phyloP scores from a whole-genome alignment of 2,329 filamentous ascomycete genomes.

The Bipolaris oryzae region DNA sequence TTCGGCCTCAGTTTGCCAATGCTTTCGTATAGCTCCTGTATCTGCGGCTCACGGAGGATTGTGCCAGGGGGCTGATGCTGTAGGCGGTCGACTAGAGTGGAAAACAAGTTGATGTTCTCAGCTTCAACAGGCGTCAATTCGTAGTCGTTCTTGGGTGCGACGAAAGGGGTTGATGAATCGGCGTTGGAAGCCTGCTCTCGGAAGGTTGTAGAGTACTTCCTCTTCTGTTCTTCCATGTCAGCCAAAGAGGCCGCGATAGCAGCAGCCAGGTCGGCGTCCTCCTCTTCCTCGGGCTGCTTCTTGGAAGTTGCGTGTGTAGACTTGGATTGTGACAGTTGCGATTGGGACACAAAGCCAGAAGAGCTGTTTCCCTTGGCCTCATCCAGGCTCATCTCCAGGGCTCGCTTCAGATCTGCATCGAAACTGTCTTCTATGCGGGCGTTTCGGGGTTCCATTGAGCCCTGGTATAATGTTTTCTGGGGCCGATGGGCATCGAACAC shows the following conservation, averaged over 20 bases:
- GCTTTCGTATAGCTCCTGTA: conserved; percentile 96
- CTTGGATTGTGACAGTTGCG: conserved; percentile 53
- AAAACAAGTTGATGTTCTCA: conserved; percentile 96
- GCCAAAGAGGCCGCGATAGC: conserved; percentile 93
- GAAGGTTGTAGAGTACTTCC: conserved; percentile 80
- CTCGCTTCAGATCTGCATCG: conserved; percentile 92
- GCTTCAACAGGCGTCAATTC: conserved; percentile 92
- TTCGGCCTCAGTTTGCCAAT: conserved; percentile 94
- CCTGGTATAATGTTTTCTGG: conserved; percentile 67
- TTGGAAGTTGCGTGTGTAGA: conserved; percentile 45
- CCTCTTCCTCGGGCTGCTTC: conserved; percentile 69
- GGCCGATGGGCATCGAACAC: conserved; percentile 57
- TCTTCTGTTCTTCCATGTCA: conserved; percentile 98
- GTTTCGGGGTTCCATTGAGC: conserved; percentile 86
- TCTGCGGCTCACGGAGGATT: conserved; percentile 94
- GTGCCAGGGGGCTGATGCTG: conserved; percentile 96
- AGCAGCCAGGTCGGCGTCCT: conserved; percentile 90
- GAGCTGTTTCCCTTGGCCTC: conserved; percentile 79
- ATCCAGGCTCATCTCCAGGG: conserved; percentile 95
- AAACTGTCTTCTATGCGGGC: conserved; percentile 88
- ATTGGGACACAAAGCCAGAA: conserved; percentile 72
- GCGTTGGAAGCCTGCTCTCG: conserved; percentile 74
- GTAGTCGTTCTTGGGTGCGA: conserved; percentile 86
- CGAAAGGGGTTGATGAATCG: conserved; percentile 53
- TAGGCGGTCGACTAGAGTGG: conserved; percentile 89